Conservation (phyloP, 2,329 filamentous ascomycete genomes). For the Nigrospora osmanthi region DNA sequence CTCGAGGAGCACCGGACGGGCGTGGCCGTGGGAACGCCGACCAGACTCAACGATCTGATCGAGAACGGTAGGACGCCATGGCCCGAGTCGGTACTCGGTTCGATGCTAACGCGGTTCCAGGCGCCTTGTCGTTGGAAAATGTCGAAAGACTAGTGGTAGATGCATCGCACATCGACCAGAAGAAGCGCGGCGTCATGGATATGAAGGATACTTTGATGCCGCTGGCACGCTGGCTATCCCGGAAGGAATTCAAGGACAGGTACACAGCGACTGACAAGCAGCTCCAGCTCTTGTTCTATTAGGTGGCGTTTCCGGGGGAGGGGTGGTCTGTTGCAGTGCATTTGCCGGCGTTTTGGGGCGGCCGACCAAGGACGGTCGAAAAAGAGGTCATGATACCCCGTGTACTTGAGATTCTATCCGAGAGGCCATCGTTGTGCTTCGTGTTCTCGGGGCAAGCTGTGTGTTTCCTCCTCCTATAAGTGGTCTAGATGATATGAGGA, state of each 20-base stretch:
- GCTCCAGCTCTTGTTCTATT: conserved; percentile 60
- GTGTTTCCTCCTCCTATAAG: too few relatives aligned
- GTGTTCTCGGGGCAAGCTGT: too few relatives aligned
- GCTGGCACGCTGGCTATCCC: conserved; percentile 65
- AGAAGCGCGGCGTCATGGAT: conserved; percentile 88
- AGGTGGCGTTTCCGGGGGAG: conserved; percentile 6
- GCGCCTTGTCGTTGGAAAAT: conserved; percentile 61
- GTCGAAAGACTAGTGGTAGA: conserved; percentile 80
- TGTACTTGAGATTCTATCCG: background rate
- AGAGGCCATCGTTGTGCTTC: too few relatives aligned
- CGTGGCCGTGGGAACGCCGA: conserved; percentile 85
- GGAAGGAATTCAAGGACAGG: conserved; percentile 61
- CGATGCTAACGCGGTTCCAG: conserved; percentile 25
- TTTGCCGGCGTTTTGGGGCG: conserved; percentile 1
- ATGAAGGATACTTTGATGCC: conserved; percentile 90
- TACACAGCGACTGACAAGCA: conserved; percentile 54
- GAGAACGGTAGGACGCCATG: conserved; percentile 59
- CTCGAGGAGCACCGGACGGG: conserved; percentile 65
- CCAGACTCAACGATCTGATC: conserved; percentile 72
- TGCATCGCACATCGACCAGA: conserved; percentile 87
- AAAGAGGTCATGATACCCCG: conserved; percentile 1
- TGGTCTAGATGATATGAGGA: too few relatives aligned
- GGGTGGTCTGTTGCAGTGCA: background rate
- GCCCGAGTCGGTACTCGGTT: background rate
- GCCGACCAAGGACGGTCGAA: background rate